Conservation (phyloP, 83 land plant species). For the Picea mariana region DNA sequence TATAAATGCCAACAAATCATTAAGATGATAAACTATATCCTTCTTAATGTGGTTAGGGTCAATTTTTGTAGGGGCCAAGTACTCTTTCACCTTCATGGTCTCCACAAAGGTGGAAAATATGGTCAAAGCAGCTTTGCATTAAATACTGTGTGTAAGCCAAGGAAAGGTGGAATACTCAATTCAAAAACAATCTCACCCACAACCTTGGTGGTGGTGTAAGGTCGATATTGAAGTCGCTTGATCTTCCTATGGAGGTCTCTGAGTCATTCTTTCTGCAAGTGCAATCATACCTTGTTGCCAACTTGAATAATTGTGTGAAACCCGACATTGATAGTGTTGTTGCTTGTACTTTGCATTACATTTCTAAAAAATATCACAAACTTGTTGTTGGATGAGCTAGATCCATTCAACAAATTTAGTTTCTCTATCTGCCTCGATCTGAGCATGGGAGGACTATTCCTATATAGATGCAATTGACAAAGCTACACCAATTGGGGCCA, state of each 20-base stretch:
- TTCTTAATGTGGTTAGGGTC: no score
- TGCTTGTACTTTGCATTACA: neutral
- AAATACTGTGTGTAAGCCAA: neutral
- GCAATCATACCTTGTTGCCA: no score
- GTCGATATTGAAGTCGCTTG: neutral
- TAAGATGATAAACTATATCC: no score
- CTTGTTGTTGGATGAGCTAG: neutral
- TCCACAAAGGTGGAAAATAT: no score
- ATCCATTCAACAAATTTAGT: neutral
- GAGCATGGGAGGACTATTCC: neutral
- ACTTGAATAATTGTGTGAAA: no score
- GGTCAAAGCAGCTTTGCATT: neutral
- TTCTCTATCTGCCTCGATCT: neutral
- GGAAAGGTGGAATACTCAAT: neutral
- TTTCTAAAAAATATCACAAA: neutral
- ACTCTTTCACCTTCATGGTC: no score
- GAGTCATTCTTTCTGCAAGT: no score
- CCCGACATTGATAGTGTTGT: no score
- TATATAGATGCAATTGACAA: neutral
- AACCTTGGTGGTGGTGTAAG: neutral
- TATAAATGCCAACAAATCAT: no score
- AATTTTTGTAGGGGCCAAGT: no score
- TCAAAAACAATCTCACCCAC: neutral
- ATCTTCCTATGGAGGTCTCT: no score
- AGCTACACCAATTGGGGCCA: neutral